phyloP scores from a whole-genome alignment of 768 basidiomycete species.

The Pleurotus cornucopiae region DNA sequence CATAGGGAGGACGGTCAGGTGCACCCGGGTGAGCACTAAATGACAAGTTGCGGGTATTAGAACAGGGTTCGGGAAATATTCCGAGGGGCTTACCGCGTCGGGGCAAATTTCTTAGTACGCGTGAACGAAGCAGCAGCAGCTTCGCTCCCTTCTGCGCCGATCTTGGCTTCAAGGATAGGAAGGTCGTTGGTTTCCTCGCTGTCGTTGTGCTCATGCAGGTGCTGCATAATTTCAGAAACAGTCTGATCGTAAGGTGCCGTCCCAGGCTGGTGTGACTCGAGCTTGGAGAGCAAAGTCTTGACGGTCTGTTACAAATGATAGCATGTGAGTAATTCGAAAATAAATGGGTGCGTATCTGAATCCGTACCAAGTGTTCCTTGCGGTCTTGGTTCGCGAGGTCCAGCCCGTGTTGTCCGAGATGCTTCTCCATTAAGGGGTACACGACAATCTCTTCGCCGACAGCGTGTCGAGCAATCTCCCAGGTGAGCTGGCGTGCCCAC shows the following conservation, averaged over 20 bases:
- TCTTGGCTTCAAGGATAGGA: conserved; percentile 43
- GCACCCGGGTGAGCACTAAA: conserved; percentile 44
- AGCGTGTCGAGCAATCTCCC: conserved; percentile 61
- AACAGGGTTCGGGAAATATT: background rate
- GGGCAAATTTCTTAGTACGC: conserved; percentile 58
- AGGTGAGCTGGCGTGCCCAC: conserved; percentile 53
- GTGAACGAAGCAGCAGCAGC: conserved; percentile 44
- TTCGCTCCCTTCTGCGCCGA: conserved; percentile 39
- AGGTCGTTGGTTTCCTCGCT: conserved; percentile 57
- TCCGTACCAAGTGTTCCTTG: conserved; percentile 47
- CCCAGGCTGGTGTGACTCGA: conserved; percentile 42
- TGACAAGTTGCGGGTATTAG: background rate
- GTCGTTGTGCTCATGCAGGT: conserved; percentile 50
- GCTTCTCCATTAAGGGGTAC: conserved; percentile 57
- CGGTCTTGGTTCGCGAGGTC: conserved; percentile 52
- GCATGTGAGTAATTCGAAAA: too few relatives aligned
- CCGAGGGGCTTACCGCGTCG: conserved; percentile 43
- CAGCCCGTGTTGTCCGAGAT: conserved; percentile 47
- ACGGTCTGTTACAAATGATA: conserved; percentile 9
- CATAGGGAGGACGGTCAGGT: conserved; percentile 57
- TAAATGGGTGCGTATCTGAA: too few relatives aligned
- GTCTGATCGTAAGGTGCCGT: conserved; percentile 36
- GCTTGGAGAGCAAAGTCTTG: conserved; percentile 36
- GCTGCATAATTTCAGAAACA: conserved; percentile 42
- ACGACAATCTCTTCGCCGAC: conserved; percentile 62